A percentile compares a stretch with the other conserved stretches of the same genome.
phyloP scores from a whole-genome alignment of 2,329 filamentous ascomycete genomes.

The Diplodia scrobiculata region DNA sequence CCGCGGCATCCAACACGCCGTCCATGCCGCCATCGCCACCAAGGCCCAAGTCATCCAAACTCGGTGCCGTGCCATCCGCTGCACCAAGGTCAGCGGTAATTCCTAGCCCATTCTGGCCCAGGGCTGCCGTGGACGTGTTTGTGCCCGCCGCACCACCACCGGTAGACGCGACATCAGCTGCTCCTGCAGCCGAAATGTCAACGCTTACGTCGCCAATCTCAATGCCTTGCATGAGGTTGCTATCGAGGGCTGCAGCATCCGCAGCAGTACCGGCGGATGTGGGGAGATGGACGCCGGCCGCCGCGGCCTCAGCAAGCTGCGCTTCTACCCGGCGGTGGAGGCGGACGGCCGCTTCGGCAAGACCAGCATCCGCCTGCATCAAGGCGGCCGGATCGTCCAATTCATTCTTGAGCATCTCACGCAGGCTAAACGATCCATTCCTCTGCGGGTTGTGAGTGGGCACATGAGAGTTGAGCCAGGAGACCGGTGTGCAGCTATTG shows the following conservation, averaged over 20 bases:
- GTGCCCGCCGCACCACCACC: neutral
- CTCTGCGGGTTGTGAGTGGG: conserved; percentile 36
- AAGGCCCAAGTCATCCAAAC: conserved; percentile 14
- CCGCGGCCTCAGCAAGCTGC: conserved; percentile 51
- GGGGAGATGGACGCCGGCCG: conserved; percentile 12
- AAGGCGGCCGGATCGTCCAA: conserved; percentile 61
- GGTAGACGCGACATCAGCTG: conserved; percentile 4
- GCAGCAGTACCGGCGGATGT: conserved; percentile 9
- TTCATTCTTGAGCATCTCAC: conserved; percentile 61
- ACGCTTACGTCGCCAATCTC: conserved; percentile 24
- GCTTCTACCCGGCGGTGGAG: conserved; percentile 66
- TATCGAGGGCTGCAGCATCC: conserved; percentile 11
- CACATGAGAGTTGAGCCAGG: conserved; percentile 40
- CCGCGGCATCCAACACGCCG: conserved; percentile 20
- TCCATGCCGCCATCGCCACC: conserved; percentile 23
- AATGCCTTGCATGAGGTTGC: conserved; percentile 27
- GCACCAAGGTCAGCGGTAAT: conserved; percentile 9
- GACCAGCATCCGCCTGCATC: conserved; percentile 58
- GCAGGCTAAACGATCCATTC: conserved; percentile 54
- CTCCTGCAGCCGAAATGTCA: conserved; percentile 20
- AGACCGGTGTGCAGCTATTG: conserved; percentile 42
- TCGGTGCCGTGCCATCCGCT: conserved; percentile 1
- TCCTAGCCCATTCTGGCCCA: conserved; percentile 1
- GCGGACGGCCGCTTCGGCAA: conserved; percentile 65
- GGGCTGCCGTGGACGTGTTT: conserved; percentile 3